Evolutionary conservation across 2,329 filamentous ascomycete species (phyloP), one percentile per base, ranked within the genome.

Genomic region (Ustulina deusta): DNA sequence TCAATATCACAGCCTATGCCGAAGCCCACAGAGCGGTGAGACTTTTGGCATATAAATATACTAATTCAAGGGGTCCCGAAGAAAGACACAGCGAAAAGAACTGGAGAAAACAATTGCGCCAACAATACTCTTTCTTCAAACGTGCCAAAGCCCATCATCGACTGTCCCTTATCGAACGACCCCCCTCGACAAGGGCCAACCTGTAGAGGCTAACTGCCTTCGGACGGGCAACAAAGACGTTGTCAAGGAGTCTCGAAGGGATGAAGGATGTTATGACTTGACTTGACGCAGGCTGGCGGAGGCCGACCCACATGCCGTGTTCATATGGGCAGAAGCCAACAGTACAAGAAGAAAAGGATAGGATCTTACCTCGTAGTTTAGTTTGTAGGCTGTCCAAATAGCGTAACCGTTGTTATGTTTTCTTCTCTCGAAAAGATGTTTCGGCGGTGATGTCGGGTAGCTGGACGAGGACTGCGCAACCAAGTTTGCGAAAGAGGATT

Each of bases 341-440:
- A 59, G 38, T 2, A 44, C 15, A 42, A 38, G n/a, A 25, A 27
- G 34, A 42, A 13, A n/a, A 51, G 25, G 27, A 13, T 1, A 17
- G 9, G 4, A 44, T 60, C 62, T 65, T 58, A 65, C 62, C 55
- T 64, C 20, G 20, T 57, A 25, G 44, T 48, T 15, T 32, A 15
- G n/a, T 20, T 20, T 25, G 20, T 46, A n/a, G 4, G 20, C 15
- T 63, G 38, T 46, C 49, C 5, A 9, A 27, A 13, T 29, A 29
- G 25, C 6, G 36, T 42, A 25, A 34, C 46, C 15, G 15, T 7
- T 51, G 34, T n/a, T n/a, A 25, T 27, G 20, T 54, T 32, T 17
- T 34, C 49, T 11, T 25, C 25, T 17, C n/a, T 42, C 46, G 22
- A 32, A 27, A 46, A 17, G 32, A 20, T 17, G 36, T 36, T 15